Evolutionary conservation across 164 flowering plant species (phyloP).

Genomic region (Annona squamosa): DNA sequence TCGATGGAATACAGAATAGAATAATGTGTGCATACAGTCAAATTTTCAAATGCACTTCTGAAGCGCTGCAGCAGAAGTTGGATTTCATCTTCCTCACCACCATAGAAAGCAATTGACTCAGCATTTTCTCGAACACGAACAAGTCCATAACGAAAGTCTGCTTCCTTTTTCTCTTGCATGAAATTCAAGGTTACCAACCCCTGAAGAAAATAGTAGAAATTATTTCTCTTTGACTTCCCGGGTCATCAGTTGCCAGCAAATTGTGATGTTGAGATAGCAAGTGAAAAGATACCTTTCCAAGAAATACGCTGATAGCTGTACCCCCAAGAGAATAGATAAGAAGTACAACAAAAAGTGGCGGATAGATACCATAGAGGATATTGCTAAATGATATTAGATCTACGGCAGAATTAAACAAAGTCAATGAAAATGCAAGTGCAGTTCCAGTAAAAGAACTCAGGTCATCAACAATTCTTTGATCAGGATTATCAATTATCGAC

Average conservation of each 20-base stretch:
- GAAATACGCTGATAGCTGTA: constrained; percentile 79
- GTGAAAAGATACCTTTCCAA: constrained; percentile 59
- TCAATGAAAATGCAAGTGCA: constrained; percentile 88
- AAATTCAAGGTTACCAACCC: constrained; percentile 80
- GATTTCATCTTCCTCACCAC: constrained; percentile 87
- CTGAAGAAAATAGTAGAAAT: constrained; percentile 29
- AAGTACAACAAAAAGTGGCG: constrained; percentile 84
- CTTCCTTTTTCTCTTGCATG: constrained; percentile 98
- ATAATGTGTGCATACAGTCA: constrained; percentile 45
- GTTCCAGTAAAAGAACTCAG: constrained; percentile 92
- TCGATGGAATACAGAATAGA: not conserved
- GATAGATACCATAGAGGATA: constrained; percentile 85
- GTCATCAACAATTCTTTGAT: constrained; percentile 97
- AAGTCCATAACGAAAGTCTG: constrained; percentile 97
- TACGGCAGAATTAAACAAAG: constrained; percentile 74
- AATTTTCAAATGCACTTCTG: constrained; percentile 81
- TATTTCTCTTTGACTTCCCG: no score
- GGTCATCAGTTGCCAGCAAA: not conserved
- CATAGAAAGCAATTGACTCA: constrained; percentile 96
- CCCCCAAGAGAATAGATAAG: constrained; percentile 85
- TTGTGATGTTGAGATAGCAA: not conserved
- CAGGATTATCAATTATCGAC: constrained; percentile 91
- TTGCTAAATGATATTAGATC: constrained; percentile 97
- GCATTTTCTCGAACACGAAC: constrained; percentile 97
- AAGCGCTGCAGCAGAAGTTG: constrained; percentile 83